Evolutionary conservation across 257 asterid species (phyloP), one percentile per base, ranked within the genome.

Genomic region (Thymus mandschuricus): DNA sequence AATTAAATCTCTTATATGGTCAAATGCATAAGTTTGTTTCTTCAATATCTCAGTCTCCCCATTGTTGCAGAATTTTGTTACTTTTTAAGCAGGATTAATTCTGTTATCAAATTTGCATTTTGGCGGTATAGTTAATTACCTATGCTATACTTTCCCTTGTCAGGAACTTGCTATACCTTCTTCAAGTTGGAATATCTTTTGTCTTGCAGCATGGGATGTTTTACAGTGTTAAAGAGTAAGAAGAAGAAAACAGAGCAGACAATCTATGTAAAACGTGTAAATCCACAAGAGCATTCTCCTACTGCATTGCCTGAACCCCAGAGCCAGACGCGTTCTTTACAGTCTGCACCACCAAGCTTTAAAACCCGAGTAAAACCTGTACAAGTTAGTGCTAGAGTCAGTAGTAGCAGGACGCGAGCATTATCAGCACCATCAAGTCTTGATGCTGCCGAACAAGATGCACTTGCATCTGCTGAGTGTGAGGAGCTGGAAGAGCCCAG

Each of bases 261-360:
- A 33, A 59, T 77, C 49, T 77, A 71, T 54, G 75, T 84, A 11
- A 84, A 77, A 72, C 83, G 85, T 31, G 84, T 82, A 60, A 84
- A 76, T 74, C 86, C 92, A 60, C 95, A 76, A 68, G 88, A 81
- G 41, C 84, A 82, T 68, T 88, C 89, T 50, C 94, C 96, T 15
- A 84, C 95, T 8, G 81, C 79, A 5, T 77, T 92, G 74, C 98
- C 98, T 34, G 97, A 84, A 84, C 98, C 98, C 12, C 88, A 71
- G 78, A 65, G 46, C 52, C 82, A 34, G 3, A 81, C 88, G 3
- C 96, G 90, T 60, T 78, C 90, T 2, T 71, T 92, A 72, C 98
- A 82, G 60, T 92, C 98, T 10, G 98, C 98, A 8, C 98, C 98
- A 3, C 86, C 98, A n/a, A 92, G 98, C 84, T 92, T 92, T 73